Evolutionary conservation across 164 flowering plant species (phyloP).

Genomic region (Annona squamosa): DNA sequence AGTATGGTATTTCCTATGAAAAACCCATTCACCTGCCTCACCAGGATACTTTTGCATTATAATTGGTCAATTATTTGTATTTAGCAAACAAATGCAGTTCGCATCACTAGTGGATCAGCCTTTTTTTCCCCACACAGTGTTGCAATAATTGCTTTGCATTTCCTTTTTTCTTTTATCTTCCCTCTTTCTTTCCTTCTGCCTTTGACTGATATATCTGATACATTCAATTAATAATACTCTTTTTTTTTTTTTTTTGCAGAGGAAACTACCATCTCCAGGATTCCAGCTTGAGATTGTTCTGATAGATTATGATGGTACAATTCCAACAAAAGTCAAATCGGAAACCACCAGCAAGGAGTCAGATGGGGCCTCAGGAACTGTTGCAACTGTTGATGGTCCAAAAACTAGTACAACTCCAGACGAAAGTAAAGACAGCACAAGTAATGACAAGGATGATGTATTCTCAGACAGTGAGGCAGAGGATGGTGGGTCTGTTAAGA

Average conservation of each 20-base stretch:
- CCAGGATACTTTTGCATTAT: too few species aligned
- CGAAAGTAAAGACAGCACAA: constrained; percentile 30
- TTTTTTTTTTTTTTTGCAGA: constrained; percentile 38
- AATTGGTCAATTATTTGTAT: neutral
- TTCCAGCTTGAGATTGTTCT: constrained; percentile 92
- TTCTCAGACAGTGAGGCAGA: constrained; percentile 82
- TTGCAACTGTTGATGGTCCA: constrained; percentile 21
- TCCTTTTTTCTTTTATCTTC: neutral
- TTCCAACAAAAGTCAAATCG: constrained; percentile 24
- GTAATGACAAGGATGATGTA: constrained; percentile 69
- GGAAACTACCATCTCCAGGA: constrained; percentile 96
- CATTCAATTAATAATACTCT: neutral
- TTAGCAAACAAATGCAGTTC: too few species aligned
- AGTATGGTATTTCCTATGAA: too few species aligned
- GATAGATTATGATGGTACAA: constrained; percentile 49
- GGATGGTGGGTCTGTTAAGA: constrained; percentile 40
- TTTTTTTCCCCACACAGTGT: neutral
- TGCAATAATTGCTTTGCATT: neutral
- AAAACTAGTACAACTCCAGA: constrained; percentile 19
- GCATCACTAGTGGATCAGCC: neutral
- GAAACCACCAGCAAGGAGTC: constrained; percentile 29
- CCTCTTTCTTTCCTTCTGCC: neutral
- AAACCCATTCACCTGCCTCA: too few species aligned
- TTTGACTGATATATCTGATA: neutral
- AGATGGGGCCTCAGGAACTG: constrained; percentile 36